Percentiles rank a stretch among this genome's conserved stretches.
Evolutionary conservation across 169 alveolate genomes (phyloP).

Genomic region (Theileria annulata): DNA sequence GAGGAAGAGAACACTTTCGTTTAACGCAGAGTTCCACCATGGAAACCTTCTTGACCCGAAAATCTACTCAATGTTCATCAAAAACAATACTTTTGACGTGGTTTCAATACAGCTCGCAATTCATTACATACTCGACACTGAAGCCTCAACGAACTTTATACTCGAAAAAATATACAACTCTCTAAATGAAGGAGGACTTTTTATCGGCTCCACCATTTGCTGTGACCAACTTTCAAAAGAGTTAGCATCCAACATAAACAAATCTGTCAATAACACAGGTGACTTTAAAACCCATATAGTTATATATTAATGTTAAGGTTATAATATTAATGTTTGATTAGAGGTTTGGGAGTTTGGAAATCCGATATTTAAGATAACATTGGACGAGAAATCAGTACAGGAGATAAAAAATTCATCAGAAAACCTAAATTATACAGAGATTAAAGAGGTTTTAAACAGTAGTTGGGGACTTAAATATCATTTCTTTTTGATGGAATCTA

Average conservation of each 20-base stretch:
- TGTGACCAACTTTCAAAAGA: constrained; percentile 46
- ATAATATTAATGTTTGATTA: neutral
- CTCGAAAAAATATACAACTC: constrained; percentile 77
- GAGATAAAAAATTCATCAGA: constrained; percentile 4
- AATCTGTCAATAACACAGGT: no score
- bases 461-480: constrained; percentile 71
- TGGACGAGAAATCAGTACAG: constrained; percentile 41
- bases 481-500: constrained; percentile 75
- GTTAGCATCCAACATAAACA: constrained; percentile 13
- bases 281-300: no score
- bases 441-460: constrained; percentile 46
- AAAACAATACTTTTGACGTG: constrained; percentile 62
- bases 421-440: neutral
- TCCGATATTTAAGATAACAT: constrained; percentile 54
- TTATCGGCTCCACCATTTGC: constrained; percentile 84
- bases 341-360: constrained; percentile 60
- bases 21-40: constrained; percentile 77
- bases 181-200: constrained; percentile 85
- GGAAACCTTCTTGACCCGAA: constrained; percentile 71
- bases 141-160: constrained; percentile 82
- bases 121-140: constrained; percentile 89
- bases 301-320: neutral
- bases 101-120: constrained; percentile 90
- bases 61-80: constrained; percentile 36
- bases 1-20: constrained; percentile 58